Base-by-base conservation (phyloP, 805 yeast genomes). In the Candida ovalis region DNA sequence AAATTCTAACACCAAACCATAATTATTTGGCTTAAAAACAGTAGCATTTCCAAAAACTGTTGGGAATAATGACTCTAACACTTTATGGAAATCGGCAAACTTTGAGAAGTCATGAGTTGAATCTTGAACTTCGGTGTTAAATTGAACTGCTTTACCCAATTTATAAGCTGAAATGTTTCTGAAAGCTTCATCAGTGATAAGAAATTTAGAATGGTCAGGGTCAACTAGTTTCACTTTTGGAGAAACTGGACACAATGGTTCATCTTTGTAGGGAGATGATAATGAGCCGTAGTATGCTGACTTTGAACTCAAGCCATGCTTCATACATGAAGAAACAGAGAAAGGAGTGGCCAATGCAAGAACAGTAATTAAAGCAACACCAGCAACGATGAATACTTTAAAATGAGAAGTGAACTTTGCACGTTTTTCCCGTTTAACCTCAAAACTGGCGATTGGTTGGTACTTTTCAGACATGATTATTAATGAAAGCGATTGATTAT, bases 1-100 rank as follows among this genome's bases (percentile, higher is more conserved):
- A 80, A 86, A 78, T 5, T 85, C 79, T 63, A 70, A 77, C 1
- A 86, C 69, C 46, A 86, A 68, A 0, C 86, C 88, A 49, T 79
- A 77, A 15, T 77, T 71, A 61, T 85, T 84, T 45, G 84, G 78
- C 25, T 67, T 71, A 47, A 75, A 78, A n/a, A 82, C 69, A 42
- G 75, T 68, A 48, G 80, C 66, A n/a, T 70, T 59, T 25, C 67
- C 51, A 53, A 77, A 75, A 3, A 79, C 75, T 25, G 66, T 53
- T 0, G 91, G 88, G 65, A 81, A 86, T 3, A 79, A 67, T 17
- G 62, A 53, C 47, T 72, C 70, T 49, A 86, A 68, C 59, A 77
- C 84, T 2, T 63, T 58, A 52, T 82, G 86, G 51, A 86, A 76
- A 4, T 69, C 61, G 21, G 53, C 53, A 50, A 80, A 79, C 18